These are phyloP conservation scores for Geotrichum aggregatum DNA, from an alignment of 1,139 yeast species.

Conservation along the genomic window DNA sequence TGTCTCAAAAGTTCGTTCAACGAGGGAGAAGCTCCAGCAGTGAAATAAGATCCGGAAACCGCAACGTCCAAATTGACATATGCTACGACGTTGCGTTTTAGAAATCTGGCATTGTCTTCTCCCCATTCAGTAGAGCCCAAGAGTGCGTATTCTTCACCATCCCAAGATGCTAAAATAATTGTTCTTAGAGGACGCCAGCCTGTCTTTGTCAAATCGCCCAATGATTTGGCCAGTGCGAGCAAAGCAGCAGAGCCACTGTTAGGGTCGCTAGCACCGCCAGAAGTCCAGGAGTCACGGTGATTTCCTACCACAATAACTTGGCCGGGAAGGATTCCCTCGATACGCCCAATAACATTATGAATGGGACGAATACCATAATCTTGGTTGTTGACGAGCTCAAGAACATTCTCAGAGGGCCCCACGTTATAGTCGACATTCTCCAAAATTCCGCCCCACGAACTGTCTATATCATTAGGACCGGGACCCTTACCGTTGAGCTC, in stretches of 20 bases:
- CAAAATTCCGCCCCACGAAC: constrained; percentile 49
- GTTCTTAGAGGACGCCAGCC: constrained; percentile 65
- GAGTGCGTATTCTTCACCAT: constrained; percentile 67
- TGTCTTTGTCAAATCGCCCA: constrained; percentile 45
- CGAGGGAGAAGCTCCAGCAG: constrained; percentile 50
- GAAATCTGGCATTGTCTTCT: constrained; percentile 45
- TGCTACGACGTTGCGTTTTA: constrained; percentile 50
- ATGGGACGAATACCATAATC: constrained; percentile 53
- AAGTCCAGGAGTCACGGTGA: constrained; percentile 71
- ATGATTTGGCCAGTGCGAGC: constrained; percentile 55
- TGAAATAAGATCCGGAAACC: constrained; percentile 49
- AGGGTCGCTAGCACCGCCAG: constrained; percentile 70
- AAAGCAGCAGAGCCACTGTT: constrained; percentile 60
- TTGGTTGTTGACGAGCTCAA: constrained; percentile 53
- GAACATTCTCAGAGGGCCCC: constrained; percentile 54
- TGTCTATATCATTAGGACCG: constrained; percentile 35
- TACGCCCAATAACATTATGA: constrained; percentile 54
- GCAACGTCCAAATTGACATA: constrained; percentile 64
- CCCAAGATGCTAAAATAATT: constrained; percentile 64
- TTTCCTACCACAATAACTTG: constrained; percentile 60
- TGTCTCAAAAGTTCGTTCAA: constrained; percentile 44
- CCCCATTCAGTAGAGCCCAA: constrained; percentile 71
- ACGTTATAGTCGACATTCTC: constrained; percentile 49
- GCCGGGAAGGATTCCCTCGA: constrained; percentile 48
- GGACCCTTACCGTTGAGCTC: constrained; percentile 54